A percentile compares a stretch with the other conserved stretches of the same genome.
Conservation (phyloP, 116 monocot species). For the Zostera marina region DNA sequence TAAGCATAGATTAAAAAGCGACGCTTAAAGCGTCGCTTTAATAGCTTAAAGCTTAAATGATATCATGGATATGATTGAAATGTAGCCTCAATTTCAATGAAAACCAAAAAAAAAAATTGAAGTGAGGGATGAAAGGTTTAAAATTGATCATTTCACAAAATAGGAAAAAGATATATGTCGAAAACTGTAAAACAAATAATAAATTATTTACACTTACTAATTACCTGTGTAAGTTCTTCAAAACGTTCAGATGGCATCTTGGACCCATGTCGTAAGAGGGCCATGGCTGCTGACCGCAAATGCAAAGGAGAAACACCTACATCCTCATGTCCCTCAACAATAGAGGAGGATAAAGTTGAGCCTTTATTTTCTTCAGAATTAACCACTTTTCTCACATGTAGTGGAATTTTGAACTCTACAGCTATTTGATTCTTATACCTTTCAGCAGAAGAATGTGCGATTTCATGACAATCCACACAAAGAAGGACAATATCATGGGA, state of each 20-base stretch:
- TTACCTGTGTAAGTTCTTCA: conserved; percentile 64
- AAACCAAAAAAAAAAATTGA: no score
- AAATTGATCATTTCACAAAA: background rate
- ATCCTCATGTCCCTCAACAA: conserved; percentile 14
- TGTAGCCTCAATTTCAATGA: no score
- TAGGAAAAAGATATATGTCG: background rate
- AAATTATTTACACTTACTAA: no score
- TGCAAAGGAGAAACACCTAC: conserved; percentile 78
- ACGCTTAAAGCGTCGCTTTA: no score
- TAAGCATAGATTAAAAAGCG: no score
- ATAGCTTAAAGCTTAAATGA: no score
- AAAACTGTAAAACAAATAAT: background rate
- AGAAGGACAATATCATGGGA: conserved; percentile 96
- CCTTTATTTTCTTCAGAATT: conserved; percentile 38
- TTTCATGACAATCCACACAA: conserved; percentile 97
- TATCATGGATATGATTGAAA: no score
- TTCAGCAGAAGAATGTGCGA: conserved; percentile 82
- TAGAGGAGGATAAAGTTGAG: conserved; percentile 8
- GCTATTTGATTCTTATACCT: conserved; percentile 79
- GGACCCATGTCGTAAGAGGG: conserved; percentile 76
- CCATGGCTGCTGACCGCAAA: conserved; percentile 89
- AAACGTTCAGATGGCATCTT: conserved; percentile 54
- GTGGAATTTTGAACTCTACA: conserved; percentile 56
- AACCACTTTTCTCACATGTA: conserved; percentile 71
- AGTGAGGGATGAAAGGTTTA: no score